A percentile compares a stretch with the other conserved stretches of the same genome.
phyloP scores from a whole-genome alignment of 345 rosid species.

The Carallia pectinifolia region DNA sequence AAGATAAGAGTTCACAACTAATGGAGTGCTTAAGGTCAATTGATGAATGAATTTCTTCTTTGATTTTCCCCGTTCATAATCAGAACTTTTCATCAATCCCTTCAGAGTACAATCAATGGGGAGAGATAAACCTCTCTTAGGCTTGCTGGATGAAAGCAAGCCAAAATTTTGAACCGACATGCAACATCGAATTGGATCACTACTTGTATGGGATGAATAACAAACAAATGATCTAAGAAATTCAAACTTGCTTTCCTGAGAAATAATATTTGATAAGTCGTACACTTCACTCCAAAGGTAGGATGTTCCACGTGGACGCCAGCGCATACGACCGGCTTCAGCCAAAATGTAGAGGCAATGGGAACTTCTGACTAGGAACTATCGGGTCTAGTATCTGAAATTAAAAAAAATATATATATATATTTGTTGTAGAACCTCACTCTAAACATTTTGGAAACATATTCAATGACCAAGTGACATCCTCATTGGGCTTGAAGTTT shows the following conservation, averaged over 20 bases:
- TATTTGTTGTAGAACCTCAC: not conserved
- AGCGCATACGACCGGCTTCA: constrained; percentile 83
- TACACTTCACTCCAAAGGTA: constrained; percentile 94
- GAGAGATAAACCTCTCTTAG: constrained; percentile 30
- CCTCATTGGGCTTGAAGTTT: not conserved
- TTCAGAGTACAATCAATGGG: constrained; percentile 21
- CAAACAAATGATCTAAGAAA: constrained; percentile 81
- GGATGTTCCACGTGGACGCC: constrained; percentile 83
- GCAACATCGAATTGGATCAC: constrained; percentile 87
- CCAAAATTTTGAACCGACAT: constrained; percentile 57
- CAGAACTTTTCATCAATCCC: constrained; percentile 33
- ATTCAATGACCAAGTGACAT: not conserved
- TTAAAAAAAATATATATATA: not conserved
- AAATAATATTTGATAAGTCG: constrained; percentile 65
- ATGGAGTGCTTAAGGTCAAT: constrained; percentile 71
- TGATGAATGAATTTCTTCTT: constrained; percentile 56
- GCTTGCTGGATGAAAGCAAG: constrained; percentile 47
- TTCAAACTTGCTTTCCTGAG: constrained; percentile 72
- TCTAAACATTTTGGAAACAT: not conserved
- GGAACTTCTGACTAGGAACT: constrained; percentile 83
- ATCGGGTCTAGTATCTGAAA: constrained; percentile 84
- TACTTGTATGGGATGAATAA: constrained; percentile 89
- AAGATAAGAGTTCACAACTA: constrained; percentile 69
- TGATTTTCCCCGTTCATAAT: constrained; percentile 36
- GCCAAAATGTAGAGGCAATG: constrained; percentile 92